phyloP scores from a whole-genome alignment of 768 basidiomycete genomes.

The Pleurotus giganteus region DNA sequence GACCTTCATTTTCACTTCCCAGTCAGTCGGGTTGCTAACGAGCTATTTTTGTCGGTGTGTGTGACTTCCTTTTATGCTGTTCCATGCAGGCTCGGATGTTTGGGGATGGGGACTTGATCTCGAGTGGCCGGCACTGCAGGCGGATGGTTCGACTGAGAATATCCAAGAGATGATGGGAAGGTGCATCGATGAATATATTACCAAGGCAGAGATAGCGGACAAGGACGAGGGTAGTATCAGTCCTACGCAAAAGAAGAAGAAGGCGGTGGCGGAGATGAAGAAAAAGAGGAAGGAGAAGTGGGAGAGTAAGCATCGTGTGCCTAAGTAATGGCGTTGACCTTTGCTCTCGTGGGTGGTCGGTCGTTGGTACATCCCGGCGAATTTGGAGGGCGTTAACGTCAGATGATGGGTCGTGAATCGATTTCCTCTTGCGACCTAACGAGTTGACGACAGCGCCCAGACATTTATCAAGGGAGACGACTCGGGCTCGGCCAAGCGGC shows the following conservation, averaged over 20 bases:
- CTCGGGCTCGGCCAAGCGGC: no score
- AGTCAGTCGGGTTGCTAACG: no score
- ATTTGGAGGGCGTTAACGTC: no score
- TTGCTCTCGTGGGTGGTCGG: no score
- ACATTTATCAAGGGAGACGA: no score
- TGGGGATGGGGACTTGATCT: slow-evolving; percentile 87
- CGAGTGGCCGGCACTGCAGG: slow-evolving; percentile 53
- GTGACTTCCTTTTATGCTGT: no score
- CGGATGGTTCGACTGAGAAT: slow-evolving; percentile 24
- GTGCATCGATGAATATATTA: slow-evolving; percentile 59
- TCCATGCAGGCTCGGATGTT: slow-evolving; percentile 15
- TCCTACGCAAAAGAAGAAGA: slow-evolving; percentile 70
- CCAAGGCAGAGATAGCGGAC: slow-evolving; percentile 44
- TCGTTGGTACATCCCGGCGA: no score
- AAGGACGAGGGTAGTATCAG: slow-evolving; percentile 58
- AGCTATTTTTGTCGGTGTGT: no score
- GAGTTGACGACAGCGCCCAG: no score
- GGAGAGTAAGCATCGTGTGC: slow-evolving; percentile 14
- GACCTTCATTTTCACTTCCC: no score
- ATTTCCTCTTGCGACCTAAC: no score
- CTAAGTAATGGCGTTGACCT: not conserved
- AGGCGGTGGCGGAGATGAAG: slow-evolving; percentile 37
- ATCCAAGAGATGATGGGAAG: slow-evolving; percentile 70
- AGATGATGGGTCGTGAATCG: no score
- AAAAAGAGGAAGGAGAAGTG: slow-evolving; percentile 34